Conservation (phyloP, 1,284 basidiomycete species). For the Pascua sp. region DNA sequence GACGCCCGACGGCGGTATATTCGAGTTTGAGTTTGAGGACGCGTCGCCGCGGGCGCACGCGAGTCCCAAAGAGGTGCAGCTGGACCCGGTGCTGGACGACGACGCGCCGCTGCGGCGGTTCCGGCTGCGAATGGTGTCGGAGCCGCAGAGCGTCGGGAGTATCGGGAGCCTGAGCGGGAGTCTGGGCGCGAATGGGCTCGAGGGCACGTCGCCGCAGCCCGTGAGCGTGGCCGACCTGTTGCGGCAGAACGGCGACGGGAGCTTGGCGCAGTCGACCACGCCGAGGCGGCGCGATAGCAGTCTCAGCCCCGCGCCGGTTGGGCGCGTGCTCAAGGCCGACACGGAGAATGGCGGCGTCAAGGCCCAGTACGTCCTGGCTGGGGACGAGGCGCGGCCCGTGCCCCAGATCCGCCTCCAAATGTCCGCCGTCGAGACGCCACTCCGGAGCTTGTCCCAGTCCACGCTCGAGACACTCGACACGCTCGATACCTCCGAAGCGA, state of each 20-base stretch:
- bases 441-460: conserved; percentile 12
- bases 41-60: conserved; percentile 16
- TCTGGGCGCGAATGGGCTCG: neutral
- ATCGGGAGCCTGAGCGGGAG: conserved; percentile 9
- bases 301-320: neutral
- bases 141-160: conserved; percentile 35
- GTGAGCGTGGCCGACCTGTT: too few relatives aligned
- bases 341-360: conserved; percentile 27
- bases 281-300: neutral
- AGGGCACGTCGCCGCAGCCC: too few relatives aligned
- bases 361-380: conserved; percentile 48
- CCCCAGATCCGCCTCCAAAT: conserved; percentile 45
- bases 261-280: neutral
- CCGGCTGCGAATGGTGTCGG: conserved; percentile 30
- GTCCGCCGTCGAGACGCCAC: neutral
- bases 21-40: conserved; percentile 47
- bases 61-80: conserved; percentile 23
- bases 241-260: too few relatives aligned
- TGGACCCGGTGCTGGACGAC: conserved; percentile 29
- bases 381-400: conserved; percentile 37
- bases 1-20: conserved; percentile 21
- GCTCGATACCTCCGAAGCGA: conserved; percentile 1
- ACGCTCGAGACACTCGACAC: conserved; percentile 17
- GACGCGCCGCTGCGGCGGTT: conserved; percentile 22
- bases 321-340: conserved; percentile 6